Evolutionary conservation across 140 eudicot species (phyloP).

Genomic region (Cichorium intybus): DNA sequence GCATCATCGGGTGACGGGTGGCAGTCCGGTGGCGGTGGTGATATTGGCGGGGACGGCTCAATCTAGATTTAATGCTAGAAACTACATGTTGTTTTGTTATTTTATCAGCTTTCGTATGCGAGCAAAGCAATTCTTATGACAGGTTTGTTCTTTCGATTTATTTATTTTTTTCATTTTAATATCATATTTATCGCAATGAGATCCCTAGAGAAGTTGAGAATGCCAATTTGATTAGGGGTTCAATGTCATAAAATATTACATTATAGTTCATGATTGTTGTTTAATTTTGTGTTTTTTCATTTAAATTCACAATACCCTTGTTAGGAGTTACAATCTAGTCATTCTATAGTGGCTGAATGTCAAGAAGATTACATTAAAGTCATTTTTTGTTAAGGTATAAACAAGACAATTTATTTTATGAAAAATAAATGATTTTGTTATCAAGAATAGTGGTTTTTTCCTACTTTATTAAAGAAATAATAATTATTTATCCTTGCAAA

Average conservation of each 20-base stretch:
- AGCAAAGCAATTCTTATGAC: conserved; percentile 24
- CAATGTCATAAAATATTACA: neutral
- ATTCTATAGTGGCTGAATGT: neutral
- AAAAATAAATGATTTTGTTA: too few relatives aligned
- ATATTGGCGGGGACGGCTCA: conserved; percentile 45
- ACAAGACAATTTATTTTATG: neutral
- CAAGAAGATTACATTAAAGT: neutral
- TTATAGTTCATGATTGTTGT: conserved; percentile 1
- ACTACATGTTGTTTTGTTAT: neutral
- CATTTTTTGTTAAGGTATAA: neutral
- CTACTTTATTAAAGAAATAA: neutral
- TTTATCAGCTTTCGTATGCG: conserved; percentile 37
- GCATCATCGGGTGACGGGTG: neutral
- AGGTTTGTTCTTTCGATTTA: conserved; percentile 28
- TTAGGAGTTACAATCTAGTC: neutral
- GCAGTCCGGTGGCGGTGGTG: conserved; percentile 23
- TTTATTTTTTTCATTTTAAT: neutral
- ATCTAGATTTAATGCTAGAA: conserved; percentile 39
- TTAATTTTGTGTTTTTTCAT: neutral
- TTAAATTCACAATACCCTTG: neutral
- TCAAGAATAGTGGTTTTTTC: neutral
- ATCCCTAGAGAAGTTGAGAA: conserved; percentile 3
- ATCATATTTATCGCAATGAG: conserved; percentile 4
- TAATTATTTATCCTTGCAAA: neutral
- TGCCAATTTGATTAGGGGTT: conserved; percentile 6